These are phyloP conservation scores for Corymbia maculata DNA, from an alignment of 345 rosid genomes.

Conservation along the genomic window DNA sequence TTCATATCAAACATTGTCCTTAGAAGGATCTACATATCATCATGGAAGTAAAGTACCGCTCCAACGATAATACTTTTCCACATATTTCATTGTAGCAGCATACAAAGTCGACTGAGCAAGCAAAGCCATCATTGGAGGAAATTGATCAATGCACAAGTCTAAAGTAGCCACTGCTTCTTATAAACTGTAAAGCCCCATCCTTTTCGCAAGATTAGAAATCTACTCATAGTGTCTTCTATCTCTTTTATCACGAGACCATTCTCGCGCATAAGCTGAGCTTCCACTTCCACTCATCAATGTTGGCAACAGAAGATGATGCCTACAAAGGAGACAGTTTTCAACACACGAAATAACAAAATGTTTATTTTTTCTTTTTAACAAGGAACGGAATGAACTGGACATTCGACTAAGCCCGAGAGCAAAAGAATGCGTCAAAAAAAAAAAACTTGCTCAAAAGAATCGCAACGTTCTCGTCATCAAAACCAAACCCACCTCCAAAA, in stretches of 20 bases:
- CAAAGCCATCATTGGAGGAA: neutral
- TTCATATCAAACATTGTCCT: no score
- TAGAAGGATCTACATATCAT: no score
- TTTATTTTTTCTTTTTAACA: neutral
- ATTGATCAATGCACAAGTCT: neutral
- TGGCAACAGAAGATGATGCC: slow-evolving; percentile 95
- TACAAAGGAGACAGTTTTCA: slow-evolving; percentile 4
- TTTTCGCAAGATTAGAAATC: slow-evolving; percentile 69
- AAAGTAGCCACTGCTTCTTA: neutral
- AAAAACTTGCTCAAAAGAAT: neutral
- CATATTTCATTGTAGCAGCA: slow-evolving; percentile 54
- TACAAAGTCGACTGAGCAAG: neutral
- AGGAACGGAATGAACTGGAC: neutral
- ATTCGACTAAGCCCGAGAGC: neutral
- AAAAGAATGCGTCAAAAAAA: neutral
- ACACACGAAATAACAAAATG: neutral
- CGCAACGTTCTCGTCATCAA: neutral
- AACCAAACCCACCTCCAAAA: neutral
- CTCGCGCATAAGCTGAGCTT: slow-evolving; percentile 81
- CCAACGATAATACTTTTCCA: slow-evolving; percentile 42
- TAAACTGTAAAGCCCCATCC: slow-evolving; percentile 94
- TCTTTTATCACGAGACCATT: slow-evolving; percentile 83
- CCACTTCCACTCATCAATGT: slow-evolving; percentile 98
- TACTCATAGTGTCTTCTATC: slow-evolving; percentile 97
- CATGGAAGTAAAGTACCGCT: no score